These are phyloP conservation scores for Lindgomyces ingoldianus DNA, from an alignment of 495 filamentous ascomycete genomes.

Conservation along the genomic window DNA sequence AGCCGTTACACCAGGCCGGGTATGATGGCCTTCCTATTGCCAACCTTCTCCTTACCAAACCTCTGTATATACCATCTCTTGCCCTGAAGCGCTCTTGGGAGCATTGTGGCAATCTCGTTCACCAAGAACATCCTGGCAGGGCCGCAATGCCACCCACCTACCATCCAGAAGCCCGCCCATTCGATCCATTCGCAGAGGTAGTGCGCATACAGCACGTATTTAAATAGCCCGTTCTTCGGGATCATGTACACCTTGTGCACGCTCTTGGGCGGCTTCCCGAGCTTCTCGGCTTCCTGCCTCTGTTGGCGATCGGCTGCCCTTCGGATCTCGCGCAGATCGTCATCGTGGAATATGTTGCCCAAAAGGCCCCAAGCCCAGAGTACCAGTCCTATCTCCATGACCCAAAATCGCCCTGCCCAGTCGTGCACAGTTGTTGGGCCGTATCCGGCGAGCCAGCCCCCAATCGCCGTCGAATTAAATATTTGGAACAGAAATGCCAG, in stretches of 20 bases:
- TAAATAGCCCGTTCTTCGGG: constrained; percentile 79
- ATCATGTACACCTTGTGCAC: constrained; percentile 89
- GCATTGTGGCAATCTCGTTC: constrained; percentile 87
- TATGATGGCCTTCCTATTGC: constrained; percentile 75
- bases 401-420: constrained; percentile 57
- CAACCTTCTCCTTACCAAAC: constrained; percentile 80
- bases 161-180: constrained; percentile 84
- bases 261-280: constrained; percentile 42
- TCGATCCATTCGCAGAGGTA: constrained; percentile 96
- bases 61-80: constrained; percentile 82
- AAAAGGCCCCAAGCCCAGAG: constrained; percentile 69
- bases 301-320: constrained; percentile 57
- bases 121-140: constrained; percentile 80
- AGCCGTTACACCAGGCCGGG: constrained; percentile 65
- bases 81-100: constrained; percentile 82
- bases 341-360: constrained; percentile 82
- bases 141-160: constrained; percentile 57
- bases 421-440: constrained; percentile 62
- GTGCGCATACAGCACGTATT: constrained; percentile 82
- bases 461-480: constrained; percentile 72
- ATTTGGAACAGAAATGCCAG: constrained; percentile 71
- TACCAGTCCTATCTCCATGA: constrained; percentile 57
- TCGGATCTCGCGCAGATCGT: constrained; percentile 75
- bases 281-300: constrained; percentile 44
- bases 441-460: constrained; percentile 77